phyloP scores from a whole-genome alignment of 1,284 basidiomycete genomes.

The Tetrapyrgos nigripes region DNA sequence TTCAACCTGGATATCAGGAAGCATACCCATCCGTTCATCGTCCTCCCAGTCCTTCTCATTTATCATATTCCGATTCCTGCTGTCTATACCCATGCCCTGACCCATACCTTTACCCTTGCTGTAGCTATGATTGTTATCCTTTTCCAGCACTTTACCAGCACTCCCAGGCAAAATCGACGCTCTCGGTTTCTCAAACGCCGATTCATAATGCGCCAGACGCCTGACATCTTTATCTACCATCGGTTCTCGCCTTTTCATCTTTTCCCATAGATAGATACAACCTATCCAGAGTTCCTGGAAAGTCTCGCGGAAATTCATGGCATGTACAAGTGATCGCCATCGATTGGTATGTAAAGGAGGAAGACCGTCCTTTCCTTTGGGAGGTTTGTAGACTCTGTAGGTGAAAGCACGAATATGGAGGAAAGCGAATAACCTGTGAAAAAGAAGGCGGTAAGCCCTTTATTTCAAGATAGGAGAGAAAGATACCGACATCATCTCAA shows the following conservation, averaged over 20 bases:
- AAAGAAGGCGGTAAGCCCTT: constrained; percentile 15
- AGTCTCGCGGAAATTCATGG: constrained; percentile 72
- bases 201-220: constrained; percentile 54
- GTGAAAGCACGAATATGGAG: constrained; percentile 80
- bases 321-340: constrained; percentile 62
- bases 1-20: constrained; percentile 38
- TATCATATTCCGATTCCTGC: no score
- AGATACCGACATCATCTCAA: constrained; percentile 75
- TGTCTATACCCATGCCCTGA: no score
- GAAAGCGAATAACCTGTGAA: constrained; percentile 67
- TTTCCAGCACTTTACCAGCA: not conserved
- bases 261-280: constrained; percentile 58
- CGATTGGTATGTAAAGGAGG: constrained; percentile 51
- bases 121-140: not conserved
- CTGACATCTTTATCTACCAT: constrained; percentile 54
- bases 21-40: not conserved
- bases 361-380: constrained; percentile 31
- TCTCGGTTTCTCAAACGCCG: constrained; percentile 53
- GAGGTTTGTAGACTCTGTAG: constrained; percentile 71
- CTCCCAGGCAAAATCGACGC: constrained; percentile 22
- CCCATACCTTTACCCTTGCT: not conserved
- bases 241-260: constrained; percentile 52
- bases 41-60: no score
- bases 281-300: constrained; percentile 64
- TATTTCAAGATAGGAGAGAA: not conserved